phyloP scores from a whole-genome alignment of 768 basidiomycete genomes.

The Lentinula detonsa region DNA sequence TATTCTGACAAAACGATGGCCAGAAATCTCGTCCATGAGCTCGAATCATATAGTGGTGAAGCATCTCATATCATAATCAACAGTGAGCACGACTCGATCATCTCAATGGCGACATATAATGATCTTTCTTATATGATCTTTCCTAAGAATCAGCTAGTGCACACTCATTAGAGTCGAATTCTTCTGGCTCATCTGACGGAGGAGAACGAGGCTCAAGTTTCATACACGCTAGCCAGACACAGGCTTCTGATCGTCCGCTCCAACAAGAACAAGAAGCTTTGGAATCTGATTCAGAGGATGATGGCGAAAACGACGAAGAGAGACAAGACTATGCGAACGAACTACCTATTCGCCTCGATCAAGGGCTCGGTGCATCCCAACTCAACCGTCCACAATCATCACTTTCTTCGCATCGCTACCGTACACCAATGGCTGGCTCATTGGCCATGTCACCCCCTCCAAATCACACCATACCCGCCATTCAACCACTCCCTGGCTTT shows the following conservation, averaged over 20 bases:
- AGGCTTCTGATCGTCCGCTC: conserved; percentile 12
- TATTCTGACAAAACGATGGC: conserved; percentile 83
- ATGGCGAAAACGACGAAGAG: conserved; percentile 42
- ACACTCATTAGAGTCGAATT: conserved; percentile 51
- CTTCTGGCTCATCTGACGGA: conserved; percentile 56
- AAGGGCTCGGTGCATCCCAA: conserved; percentile 25
- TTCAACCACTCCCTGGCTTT: conserved; percentile 68
- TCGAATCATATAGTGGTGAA: conserved; percentile 72
- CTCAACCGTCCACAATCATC: conserved; percentile 68
- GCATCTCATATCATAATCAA: conserved; percentile 59
- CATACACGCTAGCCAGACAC: conserved; percentile 13
- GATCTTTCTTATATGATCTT: neutral
- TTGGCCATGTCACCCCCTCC: conserved; percentile 48
- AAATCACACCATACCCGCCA: conserved; percentile 38
- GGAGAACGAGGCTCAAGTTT: conserved; percentile 16
- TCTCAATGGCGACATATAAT: neutral
- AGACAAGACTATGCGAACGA: conserved; percentile 43
- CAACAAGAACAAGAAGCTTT: conserved; percentile 1
- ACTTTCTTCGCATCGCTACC: conserved; percentile 70
- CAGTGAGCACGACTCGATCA: conserved; percentile 32
- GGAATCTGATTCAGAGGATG: conserved; percentile 13
- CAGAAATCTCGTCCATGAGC: conserved; percentile 66
- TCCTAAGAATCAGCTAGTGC: conserved; percentile 23
- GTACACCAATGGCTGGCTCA: conserved; percentile 67
- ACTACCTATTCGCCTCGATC: conserved; percentile 25